Conservation (phyloP, 331 rosid species). For the Arachis monticola region DNA sequence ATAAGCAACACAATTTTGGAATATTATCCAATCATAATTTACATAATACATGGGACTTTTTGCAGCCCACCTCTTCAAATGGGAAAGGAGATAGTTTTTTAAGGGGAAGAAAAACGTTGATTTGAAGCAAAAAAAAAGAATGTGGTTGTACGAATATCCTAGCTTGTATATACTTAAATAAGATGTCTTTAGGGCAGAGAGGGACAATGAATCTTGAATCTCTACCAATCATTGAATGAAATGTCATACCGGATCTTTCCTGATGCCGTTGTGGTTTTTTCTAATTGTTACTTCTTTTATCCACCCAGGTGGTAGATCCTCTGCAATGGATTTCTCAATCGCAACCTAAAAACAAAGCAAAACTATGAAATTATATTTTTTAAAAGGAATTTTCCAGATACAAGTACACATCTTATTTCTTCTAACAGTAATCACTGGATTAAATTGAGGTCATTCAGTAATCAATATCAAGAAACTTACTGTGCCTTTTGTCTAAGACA, state of each 20-base stretch:
- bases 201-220: conserved; percentile 15
- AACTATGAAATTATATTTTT: conserved; percentile 26
- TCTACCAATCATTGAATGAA: conserved; percentile 36
- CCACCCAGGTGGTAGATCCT: conserved; percentile 91
- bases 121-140: background rate
- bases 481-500: background rate
- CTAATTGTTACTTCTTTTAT: conserved; percentile 64
- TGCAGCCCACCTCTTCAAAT: conserved; percentile 31
- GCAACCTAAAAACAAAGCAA: conserved; percentile 59
- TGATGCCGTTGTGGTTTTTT: conserved; percentile 50
- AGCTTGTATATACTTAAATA: background rate
- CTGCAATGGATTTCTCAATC: conserved; percentile 53
- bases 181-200: conserved; percentile 10
- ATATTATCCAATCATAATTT: conserved; percentile 23
- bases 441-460: conserved; percentile 25
- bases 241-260: conserved; percentile 75
- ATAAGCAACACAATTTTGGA: conserved; percentile 4
- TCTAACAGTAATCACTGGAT: conserved; percentile 18
- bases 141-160: background rate
- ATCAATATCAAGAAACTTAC: conserved; percentile 26
- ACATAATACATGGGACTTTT: conserved; percentile 16
- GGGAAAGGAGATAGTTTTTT: background rate
- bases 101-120: background rate
- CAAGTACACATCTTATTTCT: conserved; percentile 1
- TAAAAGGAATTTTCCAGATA: conserved; percentile 20